phyloP scores from a whole-genome alignment of 495 filamentous ascomycete species.

The Apiosordaria backusii region DNA sequence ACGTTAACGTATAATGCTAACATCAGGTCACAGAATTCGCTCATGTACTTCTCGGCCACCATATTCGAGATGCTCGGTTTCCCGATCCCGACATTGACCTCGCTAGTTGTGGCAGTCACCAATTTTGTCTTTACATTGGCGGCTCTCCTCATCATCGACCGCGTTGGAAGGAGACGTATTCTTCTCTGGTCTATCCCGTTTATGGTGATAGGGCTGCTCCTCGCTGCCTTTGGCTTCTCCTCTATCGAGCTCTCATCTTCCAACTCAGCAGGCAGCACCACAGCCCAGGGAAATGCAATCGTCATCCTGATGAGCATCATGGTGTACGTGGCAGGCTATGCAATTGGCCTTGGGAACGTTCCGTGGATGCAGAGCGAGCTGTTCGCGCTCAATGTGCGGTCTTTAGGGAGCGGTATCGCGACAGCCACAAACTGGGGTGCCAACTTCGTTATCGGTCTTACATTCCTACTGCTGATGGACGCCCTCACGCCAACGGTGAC shows the following conservation, averaged over 20 bases:
- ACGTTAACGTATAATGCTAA: slow-evolving; percentile 18
- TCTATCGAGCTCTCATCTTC: slow-evolving; percentile 49
- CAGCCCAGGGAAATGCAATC: slow-evolving; percentile 40
- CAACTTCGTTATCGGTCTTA: slow-evolving; percentile 84
- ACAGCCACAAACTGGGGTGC: slow-evolving; percentile 87
- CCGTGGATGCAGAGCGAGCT: slow-evolving; percentile 94
- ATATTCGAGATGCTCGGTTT: slow-evolving; percentile 83
- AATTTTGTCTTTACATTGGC: slow-evolving; percentile 79
- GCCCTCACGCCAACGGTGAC: slow-evolving; percentile 69
- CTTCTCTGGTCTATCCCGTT: slow-evolving; percentile 80
- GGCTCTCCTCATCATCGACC: slow-evolving; percentile 76
- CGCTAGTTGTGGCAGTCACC: slow-evolving; percentile 74
- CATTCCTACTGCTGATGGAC: slow-evolving; percentile 85
- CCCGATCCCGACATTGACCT: slow-evolving; percentile 72
- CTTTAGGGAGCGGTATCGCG: slow-evolving; percentile 73
- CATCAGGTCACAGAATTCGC: slow-evolving; percentile 56
- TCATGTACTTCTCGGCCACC: slow-evolving; percentile 95
- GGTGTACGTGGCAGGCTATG: slow-evolving; percentile 81
- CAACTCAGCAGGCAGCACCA: slow-evolving; percentile 7
- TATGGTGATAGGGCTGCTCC: slow-evolving; percentile 69
- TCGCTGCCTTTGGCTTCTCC: slow-evolving; percentile 62
- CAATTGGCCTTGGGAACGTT: slow-evolving; percentile 83
- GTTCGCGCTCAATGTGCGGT: slow-evolving; percentile 79
- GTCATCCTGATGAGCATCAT: slow-evolving; percentile 68
- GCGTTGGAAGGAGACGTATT: slow-evolving; percentile 73